phyloP scores from a whole-genome alignment of 331 rosid species.

The Phaseolus coccineus region DNA sequence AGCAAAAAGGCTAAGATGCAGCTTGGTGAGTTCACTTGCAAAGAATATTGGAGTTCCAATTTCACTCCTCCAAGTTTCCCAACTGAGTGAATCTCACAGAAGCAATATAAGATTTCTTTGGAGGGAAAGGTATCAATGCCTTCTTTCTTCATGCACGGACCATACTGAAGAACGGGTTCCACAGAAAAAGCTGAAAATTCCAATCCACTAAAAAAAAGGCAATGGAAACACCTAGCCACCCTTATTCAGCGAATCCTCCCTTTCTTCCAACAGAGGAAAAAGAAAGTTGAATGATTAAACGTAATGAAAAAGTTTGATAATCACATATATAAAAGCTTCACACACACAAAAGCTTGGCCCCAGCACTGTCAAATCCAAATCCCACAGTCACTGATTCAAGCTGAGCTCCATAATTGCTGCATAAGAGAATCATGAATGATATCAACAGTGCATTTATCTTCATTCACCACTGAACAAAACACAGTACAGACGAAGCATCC shows the following conservation, averaged over 20 bases:
- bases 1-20: conserved; percentile 42
- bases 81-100: conserved; percentile 53
- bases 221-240: conserved; percentile 43
- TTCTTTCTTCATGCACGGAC: conserved; percentile 46
- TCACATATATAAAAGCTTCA: conserved; percentile 47
- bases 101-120: conserved; percentile 51
- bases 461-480: conserved; percentile 40
- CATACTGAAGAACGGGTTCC: conserved; percentile 44
- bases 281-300: conserved; percentile 43
- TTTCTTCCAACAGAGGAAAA: conserved; percentile 29
- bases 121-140: conserved; percentile 69
- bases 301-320: conserved; percentile 48
- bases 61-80: conserved; percentile 52
- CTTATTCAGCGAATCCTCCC: conserved; percentile 34
- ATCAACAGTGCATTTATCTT: conserved; percentile 35
- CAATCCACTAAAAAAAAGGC: conserved; percentile 41
- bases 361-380: conserved; percentile 50
- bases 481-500: conserved; percentile 23
- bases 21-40: conserved; percentile 44
- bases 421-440: conserved; percentile 46
- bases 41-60: conserved; percentile 48
- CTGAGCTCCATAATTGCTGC: conserved; percentile 38
- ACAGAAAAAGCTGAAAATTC: conserved; percentile 50
- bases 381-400: conserved; percentile 34
- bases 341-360: conserved; percentile 48